phyloP scores from a whole-genome alignment of 306 rosid species.

The Quercus agrifolia region DNA sequence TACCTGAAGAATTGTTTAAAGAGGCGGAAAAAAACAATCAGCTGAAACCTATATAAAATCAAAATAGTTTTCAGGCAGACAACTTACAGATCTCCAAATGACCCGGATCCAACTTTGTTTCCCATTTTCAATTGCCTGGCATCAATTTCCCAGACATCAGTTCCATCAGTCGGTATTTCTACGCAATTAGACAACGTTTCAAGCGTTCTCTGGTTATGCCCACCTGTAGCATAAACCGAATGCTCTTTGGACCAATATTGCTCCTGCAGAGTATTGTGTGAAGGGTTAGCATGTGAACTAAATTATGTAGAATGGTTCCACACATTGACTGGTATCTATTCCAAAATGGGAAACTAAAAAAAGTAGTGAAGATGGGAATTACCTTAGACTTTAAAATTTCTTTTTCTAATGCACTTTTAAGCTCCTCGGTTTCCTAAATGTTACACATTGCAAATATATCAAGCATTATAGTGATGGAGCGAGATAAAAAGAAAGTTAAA shows the following conservation, averaged over 20 bases:
- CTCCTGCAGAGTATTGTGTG: slow-evolving; percentile 35
- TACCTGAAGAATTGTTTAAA: slow-evolving; percentile 52
- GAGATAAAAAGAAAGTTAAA: neutral
- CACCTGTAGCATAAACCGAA: slow-evolving; percentile 36
- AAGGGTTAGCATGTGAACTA: neutral
- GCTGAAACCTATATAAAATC: slow-evolving; percentile 25
- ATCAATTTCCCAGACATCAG: slow-evolving; percentile 99
- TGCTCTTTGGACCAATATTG: slow-evolving; percentile 59
- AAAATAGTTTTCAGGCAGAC: slow-evolving; percentile 20
- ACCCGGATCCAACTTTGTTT: slow-evolving; percentile 93
- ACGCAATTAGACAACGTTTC: slow-evolving; percentile 51
- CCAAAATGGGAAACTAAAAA: neutral
- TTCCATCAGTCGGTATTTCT: slow-evolving; percentile 91
- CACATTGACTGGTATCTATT: neutral
- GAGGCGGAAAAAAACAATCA: slow-evolving; percentile 28
- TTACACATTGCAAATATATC: slow-evolving; percentile 29
- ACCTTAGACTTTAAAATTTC: slow-evolving; percentile 74
- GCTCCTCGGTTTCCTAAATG: slow-evolving; percentile 91
- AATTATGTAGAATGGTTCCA: neutral
- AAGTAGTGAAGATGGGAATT: neutral
- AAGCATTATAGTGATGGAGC: neutral
- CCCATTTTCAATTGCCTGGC: slow-evolving; percentile 67
- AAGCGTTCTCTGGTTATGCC: slow-evolving; percentile 43
- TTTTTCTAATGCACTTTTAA: slow-evolving; percentile 64
- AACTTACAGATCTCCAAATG: slow-evolving; percentile 96